Evolutionary conservation across 352 stramenopile species (phyloP).

Genomic region (Phytophthora europaea): DNA sequence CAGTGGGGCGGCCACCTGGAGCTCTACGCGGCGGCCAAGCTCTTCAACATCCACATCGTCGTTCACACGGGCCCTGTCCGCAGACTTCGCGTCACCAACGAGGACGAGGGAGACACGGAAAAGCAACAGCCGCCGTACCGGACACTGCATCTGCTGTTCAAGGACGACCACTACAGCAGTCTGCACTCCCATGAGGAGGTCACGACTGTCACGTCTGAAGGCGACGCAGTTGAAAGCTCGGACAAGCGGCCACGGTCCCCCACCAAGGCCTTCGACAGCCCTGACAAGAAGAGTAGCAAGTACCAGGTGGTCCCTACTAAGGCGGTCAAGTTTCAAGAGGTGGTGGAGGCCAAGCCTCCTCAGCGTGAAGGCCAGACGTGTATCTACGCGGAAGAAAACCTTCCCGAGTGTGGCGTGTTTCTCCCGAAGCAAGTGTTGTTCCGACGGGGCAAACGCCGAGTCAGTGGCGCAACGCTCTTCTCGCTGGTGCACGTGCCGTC

Average conservation of each 20-base stretch:
- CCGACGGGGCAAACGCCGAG: conserved; percentile 36
- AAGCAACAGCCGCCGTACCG: conserved; percentile 39
- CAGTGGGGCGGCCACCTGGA: conserved; percentile 74
- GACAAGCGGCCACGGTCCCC: conserved; percentile 35
- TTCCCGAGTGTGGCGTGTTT: conserved; percentile 36
- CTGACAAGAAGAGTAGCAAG: conserved; percentile 25
- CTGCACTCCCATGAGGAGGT: conserved; percentile 38
- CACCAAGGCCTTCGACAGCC: conserved; percentile 3
- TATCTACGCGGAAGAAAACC: conserved; percentile 20
- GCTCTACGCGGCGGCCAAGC: conserved; percentile 62
- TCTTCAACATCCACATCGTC: conserved; percentile 72
- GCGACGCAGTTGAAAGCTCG: conserved; percentile 1
- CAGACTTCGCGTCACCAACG: conserved; percentile 55
- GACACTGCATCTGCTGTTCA: conserved; percentile 60
- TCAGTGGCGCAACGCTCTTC: conserved; percentile 37
- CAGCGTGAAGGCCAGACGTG: conserved; percentile 17
- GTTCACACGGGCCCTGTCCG: conserved; percentile 63
- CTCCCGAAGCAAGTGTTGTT: conserved; percentile 52
- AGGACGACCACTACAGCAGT: conserved; percentile 66
- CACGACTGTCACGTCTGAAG: conserved; percentile 8
- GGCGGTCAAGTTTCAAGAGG: conserved; percentile 25
- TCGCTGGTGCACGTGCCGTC: conserved; percentile 45
- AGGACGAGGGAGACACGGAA: conserved; percentile 14
- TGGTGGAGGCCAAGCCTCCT: conserved; percentile 15
- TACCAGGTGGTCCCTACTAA: conserved; percentile 5